Percentiles rank a stretch among this genome's conserved stretches.
These are phyloP conservation scores for Malania oleifera DNA, from an alignment of 164 flowering plant genomes.

Conservation along the genomic window DNA sequence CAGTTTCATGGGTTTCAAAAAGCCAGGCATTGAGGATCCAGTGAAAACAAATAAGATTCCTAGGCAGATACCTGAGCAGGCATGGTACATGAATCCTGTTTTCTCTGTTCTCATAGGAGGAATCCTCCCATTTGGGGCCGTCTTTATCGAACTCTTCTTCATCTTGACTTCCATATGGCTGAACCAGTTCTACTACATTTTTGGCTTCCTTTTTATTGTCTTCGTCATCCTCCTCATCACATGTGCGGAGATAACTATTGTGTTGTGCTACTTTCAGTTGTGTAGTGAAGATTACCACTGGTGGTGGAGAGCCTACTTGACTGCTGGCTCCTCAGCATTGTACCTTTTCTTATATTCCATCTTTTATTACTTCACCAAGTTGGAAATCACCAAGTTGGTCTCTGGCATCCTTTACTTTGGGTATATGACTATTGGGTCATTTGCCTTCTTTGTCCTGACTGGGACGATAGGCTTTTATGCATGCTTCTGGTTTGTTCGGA, in stretches of 20 bases:
- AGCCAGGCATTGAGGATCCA: conserved; percentile 39
- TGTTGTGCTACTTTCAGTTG: conserved; percentile 43
- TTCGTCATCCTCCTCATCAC: conserved; percentile 30
- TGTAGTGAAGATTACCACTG: conserved; percentile 44
- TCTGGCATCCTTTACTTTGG: conserved; percentile 41
- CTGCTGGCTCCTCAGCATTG: conserved; percentile 41
- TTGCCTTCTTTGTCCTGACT: conserved; percentile 37
- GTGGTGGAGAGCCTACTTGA: conserved; percentile 50
- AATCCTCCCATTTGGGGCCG: conserved; percentile 54
- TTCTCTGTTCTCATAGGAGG: conserved; percentile 55
- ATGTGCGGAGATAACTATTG: conserved; percentile 42
- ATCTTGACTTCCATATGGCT: conserved; percentile 60
- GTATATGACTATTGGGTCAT: conserved; percentile 41
- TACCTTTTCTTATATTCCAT: conserved; percentile 40
- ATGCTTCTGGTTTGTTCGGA: conserved; percentile 39
- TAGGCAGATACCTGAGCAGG: conserved; percentile 53
- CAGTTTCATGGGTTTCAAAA: conserved; percentile 39
- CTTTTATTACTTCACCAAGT: conserved; percentile 42
- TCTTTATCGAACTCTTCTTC: conserved; percentile 63
- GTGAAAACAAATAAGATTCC: conserved; percentile 60
- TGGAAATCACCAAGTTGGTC: conserved; percentile 36
- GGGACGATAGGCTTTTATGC: conserved; percentile 45
- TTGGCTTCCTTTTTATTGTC: conserved; percentile 44
- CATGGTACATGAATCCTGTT: conserved; percentile 59
- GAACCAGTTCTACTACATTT: conserved; percentile 40